phyloP scores from a whole-genome alignment of 805 yeast species.

The Zygosaccharomyces gambellarensis region DNA sequence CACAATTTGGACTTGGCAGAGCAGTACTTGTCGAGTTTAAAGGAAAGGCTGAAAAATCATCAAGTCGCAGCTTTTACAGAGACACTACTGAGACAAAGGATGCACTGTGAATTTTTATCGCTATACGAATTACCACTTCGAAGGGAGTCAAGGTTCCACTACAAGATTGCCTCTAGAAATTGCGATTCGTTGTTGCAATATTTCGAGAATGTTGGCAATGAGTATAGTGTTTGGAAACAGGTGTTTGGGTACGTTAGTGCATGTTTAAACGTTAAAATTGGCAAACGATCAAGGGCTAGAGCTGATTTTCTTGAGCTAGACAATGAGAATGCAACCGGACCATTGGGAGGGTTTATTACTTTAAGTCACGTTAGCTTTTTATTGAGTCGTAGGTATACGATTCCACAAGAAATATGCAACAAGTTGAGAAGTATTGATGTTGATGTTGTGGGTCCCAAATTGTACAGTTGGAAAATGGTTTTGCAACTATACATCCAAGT shows the following conservation, averaged over 20 bases:
- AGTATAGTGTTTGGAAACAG: conserved; percentile 14
- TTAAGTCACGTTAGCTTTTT: conserved; percentile 17
- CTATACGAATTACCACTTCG: conserved; percentile 19
- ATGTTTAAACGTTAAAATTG: conserved; percentile 11
- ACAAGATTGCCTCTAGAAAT: conserved; percentile 24
- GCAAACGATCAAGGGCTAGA: conserved; percentile 11
- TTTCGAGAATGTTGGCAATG: conserved; percentile 5
- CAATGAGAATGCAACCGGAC: not conserved
- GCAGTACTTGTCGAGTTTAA: conserved; percentile 22
- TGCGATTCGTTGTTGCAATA: conserved; percentile 19
- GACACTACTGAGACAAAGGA: conserved; percentile 14
- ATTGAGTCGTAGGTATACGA: conserved; percentile 15
- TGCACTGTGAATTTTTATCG: conserved; percentile 23
- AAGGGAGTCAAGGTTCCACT: conserved; percentile 18
- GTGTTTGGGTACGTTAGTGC: conserved; percentile 20
- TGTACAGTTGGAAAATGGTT: conserved; percentile 27
- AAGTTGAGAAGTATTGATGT: conserved; percentile 6
- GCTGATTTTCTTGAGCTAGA: conserved; percentile 10
- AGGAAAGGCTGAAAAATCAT: conserved; percentile 25
- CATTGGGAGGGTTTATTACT: conserved; percentile 19
- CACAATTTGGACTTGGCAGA: conserved; percentile 28
- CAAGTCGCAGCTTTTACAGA: conserved; percentile 8
- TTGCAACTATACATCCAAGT: conserved; percentile 21
- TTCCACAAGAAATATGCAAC: conserved; percentile 9
- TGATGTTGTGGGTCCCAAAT: conserved; percentile 10